phyloP scores from a whole-genome alignment of 768 basidiomycete species.

The Boletus rufocinnamomeus region DNA sequence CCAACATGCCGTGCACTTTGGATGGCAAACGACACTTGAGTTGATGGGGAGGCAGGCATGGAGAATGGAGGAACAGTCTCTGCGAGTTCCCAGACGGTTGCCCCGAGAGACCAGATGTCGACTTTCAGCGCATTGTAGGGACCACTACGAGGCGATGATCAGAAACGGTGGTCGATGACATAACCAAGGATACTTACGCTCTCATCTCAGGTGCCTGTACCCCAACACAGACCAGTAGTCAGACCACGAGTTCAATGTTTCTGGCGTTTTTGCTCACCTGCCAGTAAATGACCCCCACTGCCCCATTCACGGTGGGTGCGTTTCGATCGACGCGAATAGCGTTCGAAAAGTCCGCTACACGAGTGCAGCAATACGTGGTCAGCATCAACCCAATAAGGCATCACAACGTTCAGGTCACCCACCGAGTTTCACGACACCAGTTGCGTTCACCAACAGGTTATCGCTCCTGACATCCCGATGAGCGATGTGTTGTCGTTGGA shows the following conservation, averaged over 20 bases:
- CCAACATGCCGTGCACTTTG: conserved; percentile 48
- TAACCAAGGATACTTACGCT: conserved; percentile 45
- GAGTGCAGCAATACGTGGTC: neutral
- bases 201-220: conserved; percentile 74
- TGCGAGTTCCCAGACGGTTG: conserved; percentile 82
- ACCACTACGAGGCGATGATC: conserved; percentile 43
- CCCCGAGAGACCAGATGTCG: conserved; percentile 81
- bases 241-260: neutral
- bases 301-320: conserved; percentile 53
- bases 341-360: conserved; percentile 76
- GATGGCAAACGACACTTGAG: conserved; percentile 29
- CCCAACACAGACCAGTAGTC: neutral
- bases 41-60: conserved; percentile 34
- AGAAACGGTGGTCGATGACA: neutral
- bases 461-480: conserved; percentile 87
- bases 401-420: conserved; percentile 26
- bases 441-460: conserved; percentile 70
- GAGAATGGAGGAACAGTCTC: conserved; percentile 75
- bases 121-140: conserved; percentile 74
- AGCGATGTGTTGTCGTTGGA: conserved; percentile 66
- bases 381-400: neutral
- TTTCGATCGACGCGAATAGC: conserved; percentile 62
- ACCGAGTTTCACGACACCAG: conserved; percentile 78
- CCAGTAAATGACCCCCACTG: conserved; percentile 78
- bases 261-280: conserved; percentile 48